These are phyloP conservation scores for Mortierella sp. DNA, from an alignment of 371 early-diverging fungal species.

Conservation along the genomic window DNA sequence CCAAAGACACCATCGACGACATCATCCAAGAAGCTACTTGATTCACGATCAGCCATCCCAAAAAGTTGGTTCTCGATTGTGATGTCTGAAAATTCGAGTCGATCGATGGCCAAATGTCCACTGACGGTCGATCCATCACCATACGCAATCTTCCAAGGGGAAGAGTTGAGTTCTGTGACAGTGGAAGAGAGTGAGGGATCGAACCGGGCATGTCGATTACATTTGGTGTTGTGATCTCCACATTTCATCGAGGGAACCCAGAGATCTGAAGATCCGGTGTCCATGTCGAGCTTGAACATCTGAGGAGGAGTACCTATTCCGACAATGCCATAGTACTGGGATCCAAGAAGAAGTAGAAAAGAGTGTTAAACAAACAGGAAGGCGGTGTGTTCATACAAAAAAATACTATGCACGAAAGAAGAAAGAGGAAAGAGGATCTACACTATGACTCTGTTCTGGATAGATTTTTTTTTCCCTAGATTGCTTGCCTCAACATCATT, in stretches of 20 bases:
- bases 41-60: slow-evolving; percentile 53
- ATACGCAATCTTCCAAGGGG: slow-evolving; percentile 59
- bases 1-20: slow-evolving; percentile 70
- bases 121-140: slow-evolving; percentile 65
- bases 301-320: slow-evolving; percentile 68
- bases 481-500: slow-evolving; percentile 53
- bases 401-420: too few species aligned
- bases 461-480: background rate
- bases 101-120: slow-evolving; percentile 58
- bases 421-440: too few species aligned
- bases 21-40: slow-evolving; percentile 54
- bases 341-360: background rate
- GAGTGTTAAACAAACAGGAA: background rate
- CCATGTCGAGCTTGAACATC: slow-evolving; percentile 63
- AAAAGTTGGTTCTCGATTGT: slow-evolving; percentile 52
- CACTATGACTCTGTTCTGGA: too few species aligned
- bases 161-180: slow-evolving; percentile 17
- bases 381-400: background rate
- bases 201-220: slow-evolving; percentile 22
- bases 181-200: slow-evolving; percentile 32
- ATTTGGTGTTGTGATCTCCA: slow-evolving; percentile 13
- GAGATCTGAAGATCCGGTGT: slow-evolving; percentile 67
- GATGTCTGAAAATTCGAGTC: slow-evolving; percentile 58
- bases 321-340: slow-evolving; percentile 63
- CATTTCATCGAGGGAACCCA: slow-evolving; percentile 62